Evolutionary conservation across 257 asterid genomes (phyloP).

Genomic region (Ehretia macrophylla): DNA sequence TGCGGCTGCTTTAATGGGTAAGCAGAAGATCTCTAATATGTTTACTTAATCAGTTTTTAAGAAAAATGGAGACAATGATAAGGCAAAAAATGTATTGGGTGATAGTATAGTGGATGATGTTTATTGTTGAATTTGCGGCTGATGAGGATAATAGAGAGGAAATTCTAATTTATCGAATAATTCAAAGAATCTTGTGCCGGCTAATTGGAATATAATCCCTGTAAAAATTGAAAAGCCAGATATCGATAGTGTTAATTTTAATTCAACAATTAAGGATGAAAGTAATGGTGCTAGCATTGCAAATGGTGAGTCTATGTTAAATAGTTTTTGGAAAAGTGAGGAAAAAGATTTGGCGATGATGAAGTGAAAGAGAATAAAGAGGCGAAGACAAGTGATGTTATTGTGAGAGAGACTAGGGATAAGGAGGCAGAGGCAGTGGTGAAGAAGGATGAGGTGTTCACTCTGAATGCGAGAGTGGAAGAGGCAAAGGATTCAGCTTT

Average conservation of each 20-base stretch:
- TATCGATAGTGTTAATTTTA: constrained; percentile 24
- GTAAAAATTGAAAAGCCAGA: constrained; percentile 43
- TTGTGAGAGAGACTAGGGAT: constrained; percentile 14
- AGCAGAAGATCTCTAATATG: constrained; percentile 73
- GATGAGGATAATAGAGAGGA: constrained; percentile 70
- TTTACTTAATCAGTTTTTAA: constrained; percentile 80
- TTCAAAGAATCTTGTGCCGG: constrained; percentile 15
- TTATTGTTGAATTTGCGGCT: constrained; percentile 88
- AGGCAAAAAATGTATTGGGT: constrained; percentile 37
- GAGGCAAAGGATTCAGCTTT: constrained; percentile 51
- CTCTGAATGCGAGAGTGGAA: constrained; percentile 70
- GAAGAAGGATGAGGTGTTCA: constrained; percentile 48
- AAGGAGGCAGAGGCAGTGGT: constrained; percentile 16
- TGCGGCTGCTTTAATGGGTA: constrained; percentile 89
- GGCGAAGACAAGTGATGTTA: constrained; percentile 18
- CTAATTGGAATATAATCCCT: constrained; percentile 17
- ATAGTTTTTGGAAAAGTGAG: constrained; percentile 14
- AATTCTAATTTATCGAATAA: constrained; percentile 22
- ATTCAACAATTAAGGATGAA: constrained; percentile 18
- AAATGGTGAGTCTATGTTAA: constrained; percentile 22
- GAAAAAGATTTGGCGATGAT: constrained; percentile 9
- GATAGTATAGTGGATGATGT: constrained; percentile 86
- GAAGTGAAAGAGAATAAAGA: constrained; percentile 19
- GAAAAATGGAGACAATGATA: constrained; percentile 48
- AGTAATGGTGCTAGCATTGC: constrained; percentile 14